Evolutionary conservation across 345 rosid species (phyloP), one percentile per base, ranked within the genome.

Genomic region (Melaleuca quinquenervia): DNA sequence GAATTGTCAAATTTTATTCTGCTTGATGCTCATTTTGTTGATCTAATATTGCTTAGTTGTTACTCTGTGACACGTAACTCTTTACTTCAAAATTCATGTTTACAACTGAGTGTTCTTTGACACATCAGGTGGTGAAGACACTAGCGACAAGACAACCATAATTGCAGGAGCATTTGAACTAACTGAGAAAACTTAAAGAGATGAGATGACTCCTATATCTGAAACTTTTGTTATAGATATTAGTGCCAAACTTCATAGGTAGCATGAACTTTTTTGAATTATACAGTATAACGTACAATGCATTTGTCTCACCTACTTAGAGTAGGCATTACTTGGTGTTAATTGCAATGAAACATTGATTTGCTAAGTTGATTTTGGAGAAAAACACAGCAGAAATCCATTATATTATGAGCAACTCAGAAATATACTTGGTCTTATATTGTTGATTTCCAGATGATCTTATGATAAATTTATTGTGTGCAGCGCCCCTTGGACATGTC

Each of bases 331-430:
- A 26, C 53, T 26, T 56, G 74, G 48, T 53, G 51, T 48, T 24
- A 52, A 55, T 55, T 16, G 29, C 20, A 41, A 52, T 12, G 20
- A 21, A 85, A 16, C 91, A 93, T 94, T 87, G 86, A 89, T 62
- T 84, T 90, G 86, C 92, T 92, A 87, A 84, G 82, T 86, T 92
- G 86, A 90, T 92, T 56, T 49, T 92, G 88, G 95, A 92, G 89
- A 92, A 93, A 86, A 94, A 78, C 94, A 93, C 74, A 92, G 94
- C 90, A 91, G 95, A 85, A 88, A 93, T 55, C 96, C 96, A 10
- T 93, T 91, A 78, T 93, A 91, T 84, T 88, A 93, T 74, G 92
- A 92, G 92, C 88, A 88, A 56, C 89, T 90, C 55, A 90, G 89
- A 82, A 94, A 94, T 87, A 90, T 93, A 84, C 91, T 93, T 85